Evolutionary conservation across 176 grass and related monocot species (phyloP).

Genomic region (Aegilops sharonensis): DNA sequence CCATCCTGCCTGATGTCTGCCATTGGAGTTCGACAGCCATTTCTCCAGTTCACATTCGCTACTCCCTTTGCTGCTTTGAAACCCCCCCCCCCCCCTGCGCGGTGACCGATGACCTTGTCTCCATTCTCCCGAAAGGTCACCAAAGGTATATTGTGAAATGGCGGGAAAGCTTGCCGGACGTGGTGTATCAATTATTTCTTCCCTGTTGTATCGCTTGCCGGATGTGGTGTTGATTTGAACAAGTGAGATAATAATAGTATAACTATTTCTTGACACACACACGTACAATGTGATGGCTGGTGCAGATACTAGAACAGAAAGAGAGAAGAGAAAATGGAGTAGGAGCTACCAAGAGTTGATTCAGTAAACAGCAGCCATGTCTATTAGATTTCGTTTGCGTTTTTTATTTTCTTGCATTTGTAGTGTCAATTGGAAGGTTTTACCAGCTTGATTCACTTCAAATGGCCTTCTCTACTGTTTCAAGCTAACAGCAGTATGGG

Average conservation of each 20-base stretch:
- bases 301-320: neutral
- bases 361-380: neutral
- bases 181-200: neutral
- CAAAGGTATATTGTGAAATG: neutral
- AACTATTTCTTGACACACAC: neutral
- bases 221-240: neutral
- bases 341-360: neutral
- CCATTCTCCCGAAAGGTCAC: neutral
- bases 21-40: neutral
- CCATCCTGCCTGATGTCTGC: no score
- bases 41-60: neutral
- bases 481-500: neutral
- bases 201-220: neutral
- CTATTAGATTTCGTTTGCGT: neutral
- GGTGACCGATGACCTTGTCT: neutral
- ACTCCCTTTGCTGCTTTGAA: neutral
- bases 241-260: neutral
- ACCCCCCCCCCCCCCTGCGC: no score
- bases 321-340: neutral
- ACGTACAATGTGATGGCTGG: neutral
- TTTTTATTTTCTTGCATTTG: neutral
- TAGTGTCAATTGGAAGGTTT: neutral
- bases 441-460: neutral
- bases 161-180: neutral
- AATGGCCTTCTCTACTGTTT: neutral